Conservation (phyloP, 257 asterid genomes). For the Thymus mandschuricus region DNA sequence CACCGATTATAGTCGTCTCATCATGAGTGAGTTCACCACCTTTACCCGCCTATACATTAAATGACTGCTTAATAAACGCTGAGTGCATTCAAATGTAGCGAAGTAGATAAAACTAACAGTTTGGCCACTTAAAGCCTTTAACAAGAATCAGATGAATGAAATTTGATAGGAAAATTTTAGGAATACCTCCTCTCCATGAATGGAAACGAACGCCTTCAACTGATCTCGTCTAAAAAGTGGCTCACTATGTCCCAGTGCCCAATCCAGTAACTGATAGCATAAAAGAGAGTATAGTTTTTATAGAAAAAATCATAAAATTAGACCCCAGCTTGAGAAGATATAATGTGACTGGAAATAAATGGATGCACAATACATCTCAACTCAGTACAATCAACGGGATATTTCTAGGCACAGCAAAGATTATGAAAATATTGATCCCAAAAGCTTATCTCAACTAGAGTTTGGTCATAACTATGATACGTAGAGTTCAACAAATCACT, state of each 20-base stretch:
- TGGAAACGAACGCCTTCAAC: slow-evolving; percentile 95
- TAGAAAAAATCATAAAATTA: no score
- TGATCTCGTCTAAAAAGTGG: slow-evolving; percentile 98
- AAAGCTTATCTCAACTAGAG: background rate
- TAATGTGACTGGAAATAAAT: no score
- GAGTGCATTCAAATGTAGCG: slow-evolving; percentile 27
- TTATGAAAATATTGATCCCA: background rate
- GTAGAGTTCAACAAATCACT: background rate
- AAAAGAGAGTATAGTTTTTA: background rate
- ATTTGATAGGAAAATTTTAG: background rate
- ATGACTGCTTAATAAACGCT: slow-evolving; percentile 10
- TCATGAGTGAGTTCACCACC: slow-evolving; percentile 99
- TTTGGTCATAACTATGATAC: background rate
- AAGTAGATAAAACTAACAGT: slow-evolving; percentile 16
- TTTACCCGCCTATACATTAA: slow-evolving; percentile 78
- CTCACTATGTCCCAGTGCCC: slow-evolving; percentile 87
- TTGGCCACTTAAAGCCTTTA: slow-evolving; percentile 11
- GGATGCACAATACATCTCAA: background rate
- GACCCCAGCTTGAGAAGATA: no score
- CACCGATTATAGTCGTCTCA: slow-evolving; percentile 96
- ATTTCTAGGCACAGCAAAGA: background rate
- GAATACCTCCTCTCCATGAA: slow-evolving; percentile 88
- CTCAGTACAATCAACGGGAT: background rate
- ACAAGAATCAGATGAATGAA: background rate
- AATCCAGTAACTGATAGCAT: slow-evolving; percentile 76